phyloP scores from a whole-genome alignment of 2,329 filamentous ascomycete genomes.

The Huntiella moniliformis region DNA sequence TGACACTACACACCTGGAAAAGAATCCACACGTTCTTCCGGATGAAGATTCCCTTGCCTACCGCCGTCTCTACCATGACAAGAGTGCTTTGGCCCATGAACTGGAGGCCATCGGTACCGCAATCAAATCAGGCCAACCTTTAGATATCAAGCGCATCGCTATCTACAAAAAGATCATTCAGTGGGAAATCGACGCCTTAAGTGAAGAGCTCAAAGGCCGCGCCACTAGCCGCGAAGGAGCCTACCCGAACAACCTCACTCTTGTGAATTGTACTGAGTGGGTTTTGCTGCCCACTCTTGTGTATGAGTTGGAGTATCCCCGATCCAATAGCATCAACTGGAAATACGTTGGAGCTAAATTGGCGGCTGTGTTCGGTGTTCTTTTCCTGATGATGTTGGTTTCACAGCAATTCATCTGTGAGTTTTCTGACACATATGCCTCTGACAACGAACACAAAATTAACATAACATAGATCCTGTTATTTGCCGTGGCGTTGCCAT shows the following conservation, averaged over 20 bases:
- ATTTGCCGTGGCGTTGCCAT: conserved; percentile 47
- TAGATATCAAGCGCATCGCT: conserved; percentile 42
- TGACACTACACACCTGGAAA: conserved; percentile 10
- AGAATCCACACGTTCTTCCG: conserved; percentile 11
- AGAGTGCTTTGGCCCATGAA: conserved; percentile 40
- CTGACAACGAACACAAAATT: neutral
- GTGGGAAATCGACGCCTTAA: conserved; percentile 44
- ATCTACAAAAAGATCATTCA: conserved; percentile 47
- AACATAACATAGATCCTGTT: conserved; percentile 34
- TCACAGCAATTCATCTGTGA: conserved; percentile 53
- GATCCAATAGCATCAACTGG: conserved; percentile 50
- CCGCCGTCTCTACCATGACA: conserved; percentile 27
- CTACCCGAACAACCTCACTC: conserved; percentile 53
- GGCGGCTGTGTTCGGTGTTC: conserved; percentile 49
- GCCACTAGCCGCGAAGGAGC: conserved; percentile 27
- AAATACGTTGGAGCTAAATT: conserved; percentile 55
- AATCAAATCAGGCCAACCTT: conserved; percentile 28
- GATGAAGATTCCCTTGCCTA: neutral
- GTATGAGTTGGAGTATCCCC: conserved; percentile 63
- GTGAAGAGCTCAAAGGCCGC: conserved; percentile 47
- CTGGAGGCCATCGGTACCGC: conserved; percentile 25
- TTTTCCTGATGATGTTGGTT: conserved; percentile 63
- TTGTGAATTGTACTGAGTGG: conserved; percentile 50
- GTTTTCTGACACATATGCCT: conserved; percentile 4
- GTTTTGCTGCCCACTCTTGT: conserved; percentile 57